phyloP scores from a whole-genome alignment of 1,139 yeast genomes.

The Candida smagusa region DNA sequence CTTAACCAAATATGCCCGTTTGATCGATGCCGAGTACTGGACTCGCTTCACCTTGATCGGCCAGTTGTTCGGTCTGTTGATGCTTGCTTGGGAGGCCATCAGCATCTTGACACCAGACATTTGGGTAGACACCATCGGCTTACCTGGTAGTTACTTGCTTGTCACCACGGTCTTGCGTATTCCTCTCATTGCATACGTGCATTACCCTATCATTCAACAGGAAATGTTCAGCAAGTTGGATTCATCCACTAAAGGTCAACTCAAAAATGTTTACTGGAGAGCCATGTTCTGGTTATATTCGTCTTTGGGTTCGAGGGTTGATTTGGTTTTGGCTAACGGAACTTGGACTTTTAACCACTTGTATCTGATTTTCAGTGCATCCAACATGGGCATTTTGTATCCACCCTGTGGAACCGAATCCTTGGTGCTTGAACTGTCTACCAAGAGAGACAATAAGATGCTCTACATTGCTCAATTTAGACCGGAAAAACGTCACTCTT shows the following conservation, averaged over 20 bases:
- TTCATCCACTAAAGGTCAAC: conserved; percentile 15
- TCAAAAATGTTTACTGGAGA: conserved; percentile 72
- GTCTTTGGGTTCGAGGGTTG: conserved; percentile 63
- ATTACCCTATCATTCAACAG: conserved; percentile 84
- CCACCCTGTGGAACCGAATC: conserved; percentile 85
- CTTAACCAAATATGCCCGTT: conserved; percentile 51
- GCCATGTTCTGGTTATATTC: conserved; percentile 58
- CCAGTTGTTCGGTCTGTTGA: conserved; percentile 77
- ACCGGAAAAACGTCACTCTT: conserved; percentile 86
- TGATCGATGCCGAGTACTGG: conserved; percentile 76
- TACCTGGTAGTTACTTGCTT: conserved; percentile 76
- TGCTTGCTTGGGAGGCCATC: conserved; percentile 71
- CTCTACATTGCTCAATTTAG: conserved; percentile 91
- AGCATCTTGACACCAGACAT: conserved; percentile 74
- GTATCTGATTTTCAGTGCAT: conserved; percentile 52
- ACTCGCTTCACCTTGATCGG: conserved; percentile 77
- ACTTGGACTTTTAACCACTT: conserved; percentile 89
- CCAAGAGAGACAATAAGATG: conserved; percentile 50
- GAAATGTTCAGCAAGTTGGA: conserved; percentile 74
- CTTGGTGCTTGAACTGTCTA: conserved; percentile 13
- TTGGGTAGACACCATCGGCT: conserved; percentile 94
- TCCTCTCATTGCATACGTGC: conserved; percentile 85
- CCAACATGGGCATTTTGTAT: conserved; percentile 53
- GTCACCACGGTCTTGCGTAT: conserved; percentile 53
- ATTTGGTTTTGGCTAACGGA: conserved; percentile 74